Base-by-base conservation (phyloP, 1,139 yeast species). In the Suhomyces coccinellae region DNA sequence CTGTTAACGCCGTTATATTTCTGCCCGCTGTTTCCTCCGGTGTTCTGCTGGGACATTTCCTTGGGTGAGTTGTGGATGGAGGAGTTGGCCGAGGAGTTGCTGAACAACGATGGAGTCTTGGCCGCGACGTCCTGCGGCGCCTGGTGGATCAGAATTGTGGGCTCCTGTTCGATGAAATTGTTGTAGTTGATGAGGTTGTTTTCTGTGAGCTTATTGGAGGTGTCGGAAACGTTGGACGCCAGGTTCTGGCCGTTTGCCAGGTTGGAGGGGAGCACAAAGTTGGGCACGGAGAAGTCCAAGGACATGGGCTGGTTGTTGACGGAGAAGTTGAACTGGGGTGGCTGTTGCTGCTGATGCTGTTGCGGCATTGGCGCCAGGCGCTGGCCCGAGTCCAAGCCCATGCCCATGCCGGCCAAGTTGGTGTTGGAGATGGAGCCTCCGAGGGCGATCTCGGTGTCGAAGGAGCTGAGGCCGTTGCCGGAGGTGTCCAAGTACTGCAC, bases 21-120 rank as follows among this genome's bases (percentile, higher is more conserved):
- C 20, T 36, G 44, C 28, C 43, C 38, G 27, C 16, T 28, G 14
- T 31, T 27, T 6, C 32, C 33, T 11, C 52, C 53, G 11, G 52
- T 49, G 33, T 48, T 50, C 16, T 49, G 54, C 13, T 43, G 43
- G n/a, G 53, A 50, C 3, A 48, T 42, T 16, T 43, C 43, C 3
- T 49, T 41, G 5, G 63, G 62, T 4, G 65, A 58, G 46, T 60
- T 59, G 41, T 53, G 57, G 13, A 55, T 49, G 5, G 69, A 61
- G 2, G 73, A 67, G 46, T 62, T 65, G 24, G 67, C 69, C 11
- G 71, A 65, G 2, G 75, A 69, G 52, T 71, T 72, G 49, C 75
- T 68, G 53, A 74, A 74, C 17, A 74, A 58, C 7, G 78, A 73
- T 1, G 79, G 79, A 1, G 79, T 73, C 45, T 61, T 62, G 3